phyloP scores from a whole-genome alignment of 768 basidiomycete species.

The Pilatotrama ljubarskyi region DNA sequence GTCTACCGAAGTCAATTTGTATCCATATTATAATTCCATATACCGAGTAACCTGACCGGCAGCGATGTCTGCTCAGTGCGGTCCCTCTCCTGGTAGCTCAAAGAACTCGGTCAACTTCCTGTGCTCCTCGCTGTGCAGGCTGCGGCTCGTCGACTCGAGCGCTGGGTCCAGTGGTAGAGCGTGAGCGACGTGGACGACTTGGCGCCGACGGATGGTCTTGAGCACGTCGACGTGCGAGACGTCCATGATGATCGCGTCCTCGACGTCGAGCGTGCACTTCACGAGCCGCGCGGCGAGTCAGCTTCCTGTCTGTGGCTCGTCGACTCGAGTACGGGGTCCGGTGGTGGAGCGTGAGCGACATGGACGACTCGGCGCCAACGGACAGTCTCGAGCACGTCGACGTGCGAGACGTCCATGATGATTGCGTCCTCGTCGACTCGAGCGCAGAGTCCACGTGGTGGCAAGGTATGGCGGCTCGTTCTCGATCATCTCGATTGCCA shows the following conservation, averaged over 20 bases:
- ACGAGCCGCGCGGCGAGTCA: slow-evolving; percentile 90
- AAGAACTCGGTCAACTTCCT: slow-evolving; percentile 76
- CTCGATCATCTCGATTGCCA: slow-evolving; percentile 99
- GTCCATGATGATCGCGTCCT: slow-evolving; percentile 91
- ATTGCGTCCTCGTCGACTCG: too few species aligned
- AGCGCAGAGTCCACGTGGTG: too few species aligned
- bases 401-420: too few species aligned
- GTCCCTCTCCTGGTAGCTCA: slow-evolving; percentile 23
- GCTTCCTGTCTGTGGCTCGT: too few species aligned
- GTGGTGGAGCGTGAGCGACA: too few species aligned
- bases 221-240: slow-evolving; percentile 87
- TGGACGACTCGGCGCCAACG: too few species aligned
- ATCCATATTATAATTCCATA: too few species aligned
- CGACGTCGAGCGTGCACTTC: slow-evolving; percentile 86
- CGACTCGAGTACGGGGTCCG: too few species aligned
- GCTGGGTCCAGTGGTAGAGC: slow-evolving; percentile 63
- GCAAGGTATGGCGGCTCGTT: slow-evolving; percentile 95
- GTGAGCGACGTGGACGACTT: slow-evolving; percentile 69
- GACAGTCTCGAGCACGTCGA: too few species aligned
- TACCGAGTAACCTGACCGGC: too few species aligned
- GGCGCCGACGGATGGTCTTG: slow-evolving; percentile 53
- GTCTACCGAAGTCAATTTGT: too few species aligned
- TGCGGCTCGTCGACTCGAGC: slow-evolving; percentile 47
- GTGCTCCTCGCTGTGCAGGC: slow-evolving; percentile 69
- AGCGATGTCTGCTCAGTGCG: too few species aligned